Evolutionary conservation across 2,329 filamentous ascomycete genomes (phyloP).

Genomic region (Xylaria multiplex): DNA sequence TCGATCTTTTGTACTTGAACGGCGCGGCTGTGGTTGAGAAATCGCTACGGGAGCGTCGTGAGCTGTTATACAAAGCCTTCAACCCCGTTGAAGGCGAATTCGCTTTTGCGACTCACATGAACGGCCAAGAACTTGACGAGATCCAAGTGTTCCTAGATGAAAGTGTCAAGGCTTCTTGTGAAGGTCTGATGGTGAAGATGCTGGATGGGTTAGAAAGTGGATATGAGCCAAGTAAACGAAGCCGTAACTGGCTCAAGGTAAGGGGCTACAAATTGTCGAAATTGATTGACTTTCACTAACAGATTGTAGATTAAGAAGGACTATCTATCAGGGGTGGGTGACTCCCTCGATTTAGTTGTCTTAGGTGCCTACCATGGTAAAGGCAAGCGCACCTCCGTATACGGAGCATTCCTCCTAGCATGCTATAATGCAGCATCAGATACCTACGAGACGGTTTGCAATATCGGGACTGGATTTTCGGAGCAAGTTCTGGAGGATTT

Average conservation of each 20-base stretch:
- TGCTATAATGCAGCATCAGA: slow-evolving; percentile 87
- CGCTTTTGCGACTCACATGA: slow-evolving; percentile 84
- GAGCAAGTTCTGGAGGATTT: slow-evolving; percentile 93
- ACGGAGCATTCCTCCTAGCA: slow-evolving; percentile 93
- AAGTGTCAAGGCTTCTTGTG: slow-evolving; percentile 93
- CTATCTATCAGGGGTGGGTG: slow-evolving; percentile 91
- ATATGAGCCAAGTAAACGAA: slow-evolving; percentile 95
- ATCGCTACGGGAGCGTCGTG: slow-evolving; percentile 82
- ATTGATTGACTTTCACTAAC: slow-evolving; percentile 39
- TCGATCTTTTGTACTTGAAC: slow-evolving; percentile 93
- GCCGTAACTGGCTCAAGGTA: slow-evolving; percentile 98
- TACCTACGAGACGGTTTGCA: slow-evolving; percentile 94
- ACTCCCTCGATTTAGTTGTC: slow-evolving; percentile 96
- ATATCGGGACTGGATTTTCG: slow-evolving; percentile 97
- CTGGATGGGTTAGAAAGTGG: slow-evolving; percentile 90
- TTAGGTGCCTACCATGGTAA: slow-evolving; percentile 93
- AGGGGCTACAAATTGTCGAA: slow-evolving; percentile 23
- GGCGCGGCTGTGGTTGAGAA: slow-evolving; percentile 90
- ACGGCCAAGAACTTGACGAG: slow-evolving; percentile 89
- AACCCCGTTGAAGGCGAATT: slow-evolving; percentile 87
- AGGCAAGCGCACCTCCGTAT: slow-evolving; percentile 94
- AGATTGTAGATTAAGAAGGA: slow-evolving; percentile 87
- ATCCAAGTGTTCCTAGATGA: slow-evolving; percentile 94
- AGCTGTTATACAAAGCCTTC: slow-evolving; percentile 79
- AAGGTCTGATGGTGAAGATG: slow-evolving; percentile 99